Percentiles rank a stretch among this genome's conserved stretches.
Conservation (phyloP, 306 rosid species). For the Fagus sylvatica region DNA sequence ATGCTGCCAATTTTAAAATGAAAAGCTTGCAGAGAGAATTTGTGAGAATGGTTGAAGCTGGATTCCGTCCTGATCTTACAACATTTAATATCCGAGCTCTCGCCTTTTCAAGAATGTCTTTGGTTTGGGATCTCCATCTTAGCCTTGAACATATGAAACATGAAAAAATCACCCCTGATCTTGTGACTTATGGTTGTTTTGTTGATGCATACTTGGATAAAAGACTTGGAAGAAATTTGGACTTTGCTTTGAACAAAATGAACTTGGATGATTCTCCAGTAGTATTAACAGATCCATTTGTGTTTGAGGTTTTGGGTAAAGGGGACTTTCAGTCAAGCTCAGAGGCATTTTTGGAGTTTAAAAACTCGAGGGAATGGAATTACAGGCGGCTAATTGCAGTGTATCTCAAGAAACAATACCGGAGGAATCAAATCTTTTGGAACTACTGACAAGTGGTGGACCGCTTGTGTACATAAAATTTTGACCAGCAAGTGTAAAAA, state of each 20-base stretch:
- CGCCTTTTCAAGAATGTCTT: conserved; percentile 88
- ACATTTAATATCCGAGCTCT: conserved; percentile 82
- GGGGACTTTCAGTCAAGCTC: conserved; percentile 82
- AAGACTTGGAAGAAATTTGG: conserved; percentile 73
- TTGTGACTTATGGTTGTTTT: conserved; percentile 89
- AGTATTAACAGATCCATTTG: conserved; percentile 62
- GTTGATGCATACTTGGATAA: conserved; percentile 77
- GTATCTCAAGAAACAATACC: conserved; percentile 61
- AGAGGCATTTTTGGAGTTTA: conserved; percentile 73
- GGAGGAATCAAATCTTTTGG: conserved; percentile 83
- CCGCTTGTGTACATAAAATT: conserved; percentile 5
- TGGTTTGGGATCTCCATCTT: conserved; percentile 95
- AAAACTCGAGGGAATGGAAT: conserved; percentile 55
- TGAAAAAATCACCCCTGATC: conserved; percentile 67
- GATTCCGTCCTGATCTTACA: conserved; percentile 73
- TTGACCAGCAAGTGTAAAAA: conserved; percentile 6
- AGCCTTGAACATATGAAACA: conserved; percentile 82
- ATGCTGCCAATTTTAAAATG: conserved; percentile 88
- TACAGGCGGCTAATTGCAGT: conserved; percentile 50
- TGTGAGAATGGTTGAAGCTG: conserved; percentile 70
- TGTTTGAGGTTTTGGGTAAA: conserved; percentile 88
- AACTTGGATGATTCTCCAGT: conserved; percentile 50
- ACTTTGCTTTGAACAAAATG: conserved; percentile 65
- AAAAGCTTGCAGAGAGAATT: conserved; percentile 87
- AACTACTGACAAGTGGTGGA: conserved; percentile 50